These are phyloP conservation scores for Neohortaea acidophila DNA, from an alignment of 495 filamentous ascomycete species.

Conservation along the genomic window DNA sequence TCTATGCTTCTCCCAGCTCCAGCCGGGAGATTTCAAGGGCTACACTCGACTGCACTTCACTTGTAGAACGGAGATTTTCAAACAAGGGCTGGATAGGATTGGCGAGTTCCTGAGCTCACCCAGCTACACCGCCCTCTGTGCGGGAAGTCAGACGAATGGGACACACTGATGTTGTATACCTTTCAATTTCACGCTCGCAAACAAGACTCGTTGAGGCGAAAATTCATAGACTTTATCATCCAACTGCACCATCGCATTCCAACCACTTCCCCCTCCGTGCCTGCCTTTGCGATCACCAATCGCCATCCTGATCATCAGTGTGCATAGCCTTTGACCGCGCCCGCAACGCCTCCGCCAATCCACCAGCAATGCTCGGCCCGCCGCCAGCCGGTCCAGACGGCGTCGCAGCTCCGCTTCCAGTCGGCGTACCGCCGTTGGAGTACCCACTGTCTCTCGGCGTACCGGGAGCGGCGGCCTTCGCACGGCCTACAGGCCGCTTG, in stretches of 20 bases:
- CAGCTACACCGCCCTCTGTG: too few relatives aligned
- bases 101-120: background rate
- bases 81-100: background rate
- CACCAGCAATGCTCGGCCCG: slow-evolving; percentile 54
- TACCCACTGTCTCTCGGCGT: slow-evolving; percentile 39
- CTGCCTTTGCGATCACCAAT: too few relatives aligned
- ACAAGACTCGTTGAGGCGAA: too few relatives aligned
- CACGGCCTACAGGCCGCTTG: slow-evolving; percentile 63
- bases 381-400: slow-evolving; percentile 39
- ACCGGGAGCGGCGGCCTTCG: slow-evolving; percentile 47
- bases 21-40: background rate
- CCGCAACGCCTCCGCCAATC: slow-evolving; percentile 67
- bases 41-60: background rate
- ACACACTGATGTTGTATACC: too few relatives aligned
- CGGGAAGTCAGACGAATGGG: too few relatives aligned
- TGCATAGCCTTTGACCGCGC: slow-evolving; percentile 58
- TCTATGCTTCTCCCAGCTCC: background rate
- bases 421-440: slow-evolving; percentile 34
- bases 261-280: too few relatives aligned
- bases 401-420: slow-evolving; percentile 52
- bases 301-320: slow-evolving; percentile 47
- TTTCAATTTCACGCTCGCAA: too few relatives aligned
- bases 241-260: background rate
- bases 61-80: background rate
- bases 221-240: too few relatives aligned